These are phyloP conservation scores for Populus ilicifolia DNA, from an alignment of 345 rosid species.

Conservation along the genomic window DNA sequence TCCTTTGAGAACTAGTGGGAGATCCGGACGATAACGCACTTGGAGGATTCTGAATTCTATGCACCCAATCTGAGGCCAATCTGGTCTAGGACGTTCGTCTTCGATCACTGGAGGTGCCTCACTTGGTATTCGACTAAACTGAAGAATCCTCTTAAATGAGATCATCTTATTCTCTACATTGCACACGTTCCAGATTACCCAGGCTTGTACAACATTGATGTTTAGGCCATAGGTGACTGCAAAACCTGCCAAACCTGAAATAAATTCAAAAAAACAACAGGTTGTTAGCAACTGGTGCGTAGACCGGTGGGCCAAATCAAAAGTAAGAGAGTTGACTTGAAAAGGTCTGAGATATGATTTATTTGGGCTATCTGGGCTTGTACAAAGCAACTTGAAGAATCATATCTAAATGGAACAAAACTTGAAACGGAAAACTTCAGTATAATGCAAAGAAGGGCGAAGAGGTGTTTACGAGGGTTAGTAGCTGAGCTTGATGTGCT, in stretches of 20 bases:
- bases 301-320: too few species aligned
- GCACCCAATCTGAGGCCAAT: conserved; percentile 54
- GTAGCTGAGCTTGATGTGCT: conserved; percentile 57
- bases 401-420: too few species aligned
- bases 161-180: conserved; percentile 78
- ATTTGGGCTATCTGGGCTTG: neutral
- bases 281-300: neutral
- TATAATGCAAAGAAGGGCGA: neutral
- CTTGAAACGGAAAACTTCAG: too few species aligned
- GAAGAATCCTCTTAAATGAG: conserved; percentile 65
- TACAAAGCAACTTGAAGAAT: too few species aligned
- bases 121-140: conserved; percentile 46
- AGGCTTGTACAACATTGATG: conserved; percentile 63
- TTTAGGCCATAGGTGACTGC: conserved; percentile 59
- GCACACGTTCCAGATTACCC: conserved; percentile 77
- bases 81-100: conserved; percentile 34
- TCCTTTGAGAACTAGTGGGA: conserved; percentile 60
- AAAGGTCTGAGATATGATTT: neutral
- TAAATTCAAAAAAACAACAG: neutral
- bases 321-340: too few species aligned
- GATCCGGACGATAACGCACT: conserved; percentile 47
- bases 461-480: conserved; percentile 54
- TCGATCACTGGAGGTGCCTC: conserved; percentile 53
- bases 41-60: conserved; percentile 49
- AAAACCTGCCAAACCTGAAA: conserved; percentile 62